Evolutionary conservation across 306 rosid genomes (phyloP).

Genomic region (Calophaca sinica): DNA sequence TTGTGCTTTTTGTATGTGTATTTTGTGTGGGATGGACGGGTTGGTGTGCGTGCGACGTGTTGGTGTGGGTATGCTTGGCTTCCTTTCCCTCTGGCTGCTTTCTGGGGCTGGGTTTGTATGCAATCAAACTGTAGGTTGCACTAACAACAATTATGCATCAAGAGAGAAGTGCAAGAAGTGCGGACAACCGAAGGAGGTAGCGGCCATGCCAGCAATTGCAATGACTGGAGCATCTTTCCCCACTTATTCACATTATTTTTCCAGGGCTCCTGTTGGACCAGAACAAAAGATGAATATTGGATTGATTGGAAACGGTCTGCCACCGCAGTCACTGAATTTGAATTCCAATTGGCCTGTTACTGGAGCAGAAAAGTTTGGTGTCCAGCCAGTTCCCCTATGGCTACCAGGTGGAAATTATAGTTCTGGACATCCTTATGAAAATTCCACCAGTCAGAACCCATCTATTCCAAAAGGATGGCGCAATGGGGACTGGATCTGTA

Average conservation of each 20-base stretch:
- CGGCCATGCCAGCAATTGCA: slow-evolving; percentile 91
- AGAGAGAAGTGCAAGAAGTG: slow-evolving; percentile 99
- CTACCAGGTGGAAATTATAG: slow-evolving; percentile 61
- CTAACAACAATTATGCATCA: slow-evolving; percentile 99
- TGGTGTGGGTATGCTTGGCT: slow-evolving; percentile 76
- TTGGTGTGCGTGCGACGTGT: slow-evolving; percentile 75
- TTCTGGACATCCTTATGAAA: slow-evolving; percentile 62
- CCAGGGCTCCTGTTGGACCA: slow-evolving; percentile 75
- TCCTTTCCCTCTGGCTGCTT: slow-evolving; percentile 77
- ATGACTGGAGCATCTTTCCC: slow-evolving; percentile 86
- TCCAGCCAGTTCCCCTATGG: slow-evolving; percentile 66
- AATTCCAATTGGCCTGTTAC: slow-evolving; percentile 68
- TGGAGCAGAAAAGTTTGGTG: slow-evolving; percentile 70
- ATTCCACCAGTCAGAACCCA: slow-evolving; percentile 54
- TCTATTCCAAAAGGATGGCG: slow-evolving; percentile 84
- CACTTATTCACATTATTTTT: slow-evolving; percentile 67
- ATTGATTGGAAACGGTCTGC: slow-evolving; percentile 66
- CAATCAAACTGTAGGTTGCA: slow-evolving; percentile 98
- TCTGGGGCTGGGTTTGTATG: slow-evolving; percentile 83
- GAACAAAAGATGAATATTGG: slow-evolving; percentile 73
- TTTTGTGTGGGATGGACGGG: slow-evolving; percentile 81
- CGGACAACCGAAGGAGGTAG: slow-evolving; percentile 93
- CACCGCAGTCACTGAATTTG: slow-evolving; percentile 59
- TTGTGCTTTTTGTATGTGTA: slow-evolving; percentile 89
- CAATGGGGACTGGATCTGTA: slow-evolving; percentile 93